Conservation (phyloP, 2,329 filamentous ascomycete species). For the Xylariomycetidae sp. region DNA sequence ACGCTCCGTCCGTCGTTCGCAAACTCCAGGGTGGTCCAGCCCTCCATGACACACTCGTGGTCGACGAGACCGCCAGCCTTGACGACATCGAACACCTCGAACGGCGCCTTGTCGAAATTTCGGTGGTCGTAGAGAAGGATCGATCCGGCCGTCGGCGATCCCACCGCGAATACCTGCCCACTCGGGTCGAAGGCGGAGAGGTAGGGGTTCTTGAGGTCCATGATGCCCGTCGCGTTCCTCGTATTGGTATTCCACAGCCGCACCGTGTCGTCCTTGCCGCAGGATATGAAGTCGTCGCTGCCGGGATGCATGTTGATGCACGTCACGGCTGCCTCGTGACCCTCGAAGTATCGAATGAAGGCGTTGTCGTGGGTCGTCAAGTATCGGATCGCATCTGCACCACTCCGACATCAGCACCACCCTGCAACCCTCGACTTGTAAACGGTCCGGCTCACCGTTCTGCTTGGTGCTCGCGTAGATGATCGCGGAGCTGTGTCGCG, state of each 20-base stretch:
- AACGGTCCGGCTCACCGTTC: constrained; percentile 60
- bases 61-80: constrained; percentile 45
- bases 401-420: neutral
- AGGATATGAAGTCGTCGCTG: constrained; percentile 86
- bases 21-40: constrained; percentile 91
- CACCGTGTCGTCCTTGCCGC: constrained; percentile 84
- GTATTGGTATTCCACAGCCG: constrained; percentile 84
- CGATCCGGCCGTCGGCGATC: constrained; percentile 69
- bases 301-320: constrained; percentile 78
- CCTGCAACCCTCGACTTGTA: no score
- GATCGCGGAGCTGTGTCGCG: constrained; percentile 83
- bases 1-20: constrained; percentile 91
- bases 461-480: constrained; percentile 95
- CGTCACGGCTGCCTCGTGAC: constrained; percentile 81
- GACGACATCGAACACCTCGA: constrained; percentile 76
- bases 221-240: constrained; percentile 70
- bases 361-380: constrained; percentile 91
- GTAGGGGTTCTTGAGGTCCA: constrained; percentile 75
- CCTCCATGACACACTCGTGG: constrained; percentile 53
- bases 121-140: constrained; percentile 88
- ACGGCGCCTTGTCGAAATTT: constrained; percentile 88
- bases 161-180: constrained; percentile 85
- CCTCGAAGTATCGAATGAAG: constrained; percentile 93
- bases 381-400: constrained; percentile 71
- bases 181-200: constrained; percentile 89